A percentile compares a stretch with the other conserved stretches of the same genome.
These are phyloP conservation scores for Geotrichum carabidarum DNA, from an alignment of 1,139 yeast species.

Conservation along the genomic window DNA sequence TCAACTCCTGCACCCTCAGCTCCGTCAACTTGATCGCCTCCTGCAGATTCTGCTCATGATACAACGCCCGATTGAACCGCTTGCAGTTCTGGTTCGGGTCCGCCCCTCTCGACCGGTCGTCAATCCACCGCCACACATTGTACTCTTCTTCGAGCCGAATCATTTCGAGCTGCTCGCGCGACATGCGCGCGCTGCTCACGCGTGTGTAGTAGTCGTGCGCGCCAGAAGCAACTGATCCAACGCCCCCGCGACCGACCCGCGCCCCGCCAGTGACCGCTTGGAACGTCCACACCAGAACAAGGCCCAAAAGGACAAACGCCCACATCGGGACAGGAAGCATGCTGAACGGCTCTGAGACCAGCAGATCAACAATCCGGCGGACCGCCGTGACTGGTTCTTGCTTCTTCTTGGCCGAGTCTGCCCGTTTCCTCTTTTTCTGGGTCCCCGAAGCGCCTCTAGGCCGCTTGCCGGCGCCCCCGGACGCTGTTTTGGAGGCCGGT, in stretches of 20 bases:
- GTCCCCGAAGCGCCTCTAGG: background rate
- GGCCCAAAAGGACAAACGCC: conserved; percentile 22
- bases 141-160: conserved; percentile 49
- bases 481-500: conserved; percentile 27
- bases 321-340: conserved; percentile 25
- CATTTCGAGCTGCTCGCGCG: conserved; percentile 15
- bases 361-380: conserved; percentile 10
- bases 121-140: conserved; percentile 78
- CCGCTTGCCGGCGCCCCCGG: conserved; percentile 26
- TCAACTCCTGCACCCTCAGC: conserved; percentile 44
- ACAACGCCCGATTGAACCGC: conserved; percentile 21
- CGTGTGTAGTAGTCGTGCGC: background rate
- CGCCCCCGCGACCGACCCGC: background rate
- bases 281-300: conserved; percentile 27
- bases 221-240: background rate
- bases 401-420: conserved; percentile 6
- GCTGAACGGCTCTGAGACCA: conserved; percentile 20
- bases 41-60: conserved; percentile 47
- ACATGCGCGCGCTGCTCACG: background rate
- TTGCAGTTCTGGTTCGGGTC: background rate
- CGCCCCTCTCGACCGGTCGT: conserved; percentile 41
- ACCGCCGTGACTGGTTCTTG: conserved; percentile 5
- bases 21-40: conserved; percentile 56
- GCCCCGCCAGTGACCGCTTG: conserved; percentile 21
- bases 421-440: conserved; percentile 4